Conservation (phyloP, 2,329 filamentous ascomycete genomes). For the Zarea fungicola region DNA sequence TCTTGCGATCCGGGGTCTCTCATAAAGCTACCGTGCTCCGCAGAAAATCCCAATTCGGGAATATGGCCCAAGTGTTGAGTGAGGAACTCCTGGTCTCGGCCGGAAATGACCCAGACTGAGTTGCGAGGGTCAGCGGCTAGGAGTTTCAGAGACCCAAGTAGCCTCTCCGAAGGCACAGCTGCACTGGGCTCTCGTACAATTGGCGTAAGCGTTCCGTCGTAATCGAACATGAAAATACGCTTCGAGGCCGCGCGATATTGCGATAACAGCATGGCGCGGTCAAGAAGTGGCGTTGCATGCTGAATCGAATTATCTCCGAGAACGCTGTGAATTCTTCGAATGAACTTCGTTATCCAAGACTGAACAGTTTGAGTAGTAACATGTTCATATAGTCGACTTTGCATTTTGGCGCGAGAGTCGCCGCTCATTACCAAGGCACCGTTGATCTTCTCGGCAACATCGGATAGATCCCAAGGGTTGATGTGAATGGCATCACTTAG, state of each 20-base stretch:
- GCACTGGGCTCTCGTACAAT: conserved; percentile 90
- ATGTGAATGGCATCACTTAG: conserved; percentile 86
- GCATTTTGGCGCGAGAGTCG: conserved; percentile 61
- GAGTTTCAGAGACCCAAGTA: conserved; percentile 73
- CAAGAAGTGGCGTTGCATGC: conserved; percentile 74
- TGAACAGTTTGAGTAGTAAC: conserved; percentile 84
- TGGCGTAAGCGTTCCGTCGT: conserved; percentile 92
- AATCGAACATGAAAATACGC: conserved; percentile 97
- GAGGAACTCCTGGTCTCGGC: conserved; percentile 87
- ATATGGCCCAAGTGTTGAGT: conserved; percentile 92
- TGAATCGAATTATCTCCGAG: conserved; percentile 71
- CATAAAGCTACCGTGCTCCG: conserved; percentile 96
- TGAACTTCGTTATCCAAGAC: conserved; percentile 74
- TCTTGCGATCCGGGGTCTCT: conserved; percentile 67
- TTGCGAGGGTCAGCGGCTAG: conserved; percentile 78
- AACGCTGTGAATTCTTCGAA: conserved; percentile 74
- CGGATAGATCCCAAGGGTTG: conserved; percentile 88
- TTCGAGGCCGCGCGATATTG: conserved; percentile 71
- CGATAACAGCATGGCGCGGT: conserved; percentile 64
- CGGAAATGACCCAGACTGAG: conserved; percentile 96
- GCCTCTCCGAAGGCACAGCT: conserved; percentile 78
- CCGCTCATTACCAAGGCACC: conserved; percentile 71
- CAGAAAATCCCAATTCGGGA: conserved; percentile 80
- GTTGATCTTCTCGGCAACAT: conserved; percentile 79
- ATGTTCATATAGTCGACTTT: conserved; percentile 71